A percentile compares a stretch with the other conserved stretches of the same genome.
Evolutionary conservation across 768 basidiomycete species (phyloP).

Genomic region (Termitomyces sp.): DNA sequence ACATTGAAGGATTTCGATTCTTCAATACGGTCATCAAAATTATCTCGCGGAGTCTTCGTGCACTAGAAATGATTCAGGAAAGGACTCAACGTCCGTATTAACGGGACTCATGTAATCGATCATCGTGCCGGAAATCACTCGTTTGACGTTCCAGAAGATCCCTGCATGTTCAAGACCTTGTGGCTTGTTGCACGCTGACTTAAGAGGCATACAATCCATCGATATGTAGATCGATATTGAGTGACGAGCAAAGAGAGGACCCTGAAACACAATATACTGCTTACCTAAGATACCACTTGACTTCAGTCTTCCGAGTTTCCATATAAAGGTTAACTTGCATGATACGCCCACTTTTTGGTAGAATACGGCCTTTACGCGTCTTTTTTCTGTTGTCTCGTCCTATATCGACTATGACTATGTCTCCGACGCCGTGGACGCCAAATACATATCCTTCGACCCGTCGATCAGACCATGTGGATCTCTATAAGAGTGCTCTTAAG

Average conservation of each 20-base stretch:
- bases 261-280: background rate
- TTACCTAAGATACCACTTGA: conserved; percentile 3
- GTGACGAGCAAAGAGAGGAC: background rate
- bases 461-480: conserved; percentile 61
- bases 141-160: conserved; percentile 4
- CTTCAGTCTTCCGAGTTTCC: conserved; percentile 2
- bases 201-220: conserved; percentile 9
- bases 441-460: conserved; percentile 59
- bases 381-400: conserved; percentile 17
- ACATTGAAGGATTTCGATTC: background rate
- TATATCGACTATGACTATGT: conserved; percentile 24
- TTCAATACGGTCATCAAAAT: background rate
- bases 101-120: background rate
- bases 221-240: conserved; percentile 7
- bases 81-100: background rate
- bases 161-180: conserved; percentile 4
- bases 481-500: conserved; percentile 59
- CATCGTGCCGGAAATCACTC: background rate
- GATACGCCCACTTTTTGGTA: conserved; percentile 15
- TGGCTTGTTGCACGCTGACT: conserved; percentile 7
- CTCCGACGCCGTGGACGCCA: conserved; percentile 45
- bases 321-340: conserved; percentile 18
- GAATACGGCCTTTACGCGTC: conserved; percentile 17
- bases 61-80: background rate
- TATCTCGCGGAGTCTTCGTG: background rate